A percentile compares a stretch with the other conserved stretches of the same genome.
Conservation (phyloP, 1,284 basidiomycete species). For the Cerioporus squamosus region DNA sequence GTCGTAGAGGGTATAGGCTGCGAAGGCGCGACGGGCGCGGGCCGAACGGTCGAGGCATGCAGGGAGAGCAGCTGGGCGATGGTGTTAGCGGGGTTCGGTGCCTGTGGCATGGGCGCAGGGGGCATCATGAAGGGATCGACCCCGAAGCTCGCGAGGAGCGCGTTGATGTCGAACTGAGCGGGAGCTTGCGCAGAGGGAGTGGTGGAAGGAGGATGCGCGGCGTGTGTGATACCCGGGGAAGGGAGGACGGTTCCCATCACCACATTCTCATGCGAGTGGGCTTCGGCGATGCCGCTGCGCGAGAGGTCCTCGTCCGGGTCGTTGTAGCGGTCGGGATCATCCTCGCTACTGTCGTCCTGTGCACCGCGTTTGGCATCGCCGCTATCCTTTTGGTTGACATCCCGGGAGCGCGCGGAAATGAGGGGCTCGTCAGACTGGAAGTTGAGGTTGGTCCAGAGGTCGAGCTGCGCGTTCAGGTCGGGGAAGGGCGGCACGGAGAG, state of each 20-base stretch:
- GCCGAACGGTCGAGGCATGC: slow-evolving; percentile 44
- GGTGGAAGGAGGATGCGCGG: slow-evolving; percentile 6
- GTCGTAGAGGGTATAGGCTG: slow-evolving; percentile 21
- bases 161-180: slow-evolving; percentile 53
- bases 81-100: slow-evolving; percentile 48
- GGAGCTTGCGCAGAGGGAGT: slow-evolving; percentile 12
- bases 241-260: slow-evolving; percentile 47
- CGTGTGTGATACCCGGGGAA: slow-evolving; percentile 29
- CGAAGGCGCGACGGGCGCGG: slow-evolving; percentile 4
- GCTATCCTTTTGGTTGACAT: slow-evolving; percentile 22
- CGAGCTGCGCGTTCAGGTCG: slow-evolving; percentile 78
- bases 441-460: slow-evolving; percentile 81
- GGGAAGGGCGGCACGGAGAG: slow-evolving; percentile 65
- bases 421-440: slow-evolving; percentile 78
- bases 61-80: slow-evolving; percentile 69
- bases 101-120: slow-evolving; percentile 33
- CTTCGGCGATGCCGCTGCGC: slow-evolving; percentile 50
- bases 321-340: slow-evolving; percentile 35
- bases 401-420: slow-evolving; percentile 27
- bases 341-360: slow-evolving; percentile 39
- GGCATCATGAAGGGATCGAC: slow-evolving; percentile 57
- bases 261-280: slow-evolving; percentile 62
- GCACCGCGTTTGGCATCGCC: slow-evolving; percentile 21
- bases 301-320: slow-evolving; percentile 51
- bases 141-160: slow-evolving; percentile 63